phyloP scores from a whole-genome alignment of 441 rosid species.

The Corymbia calophylla region DNA sequence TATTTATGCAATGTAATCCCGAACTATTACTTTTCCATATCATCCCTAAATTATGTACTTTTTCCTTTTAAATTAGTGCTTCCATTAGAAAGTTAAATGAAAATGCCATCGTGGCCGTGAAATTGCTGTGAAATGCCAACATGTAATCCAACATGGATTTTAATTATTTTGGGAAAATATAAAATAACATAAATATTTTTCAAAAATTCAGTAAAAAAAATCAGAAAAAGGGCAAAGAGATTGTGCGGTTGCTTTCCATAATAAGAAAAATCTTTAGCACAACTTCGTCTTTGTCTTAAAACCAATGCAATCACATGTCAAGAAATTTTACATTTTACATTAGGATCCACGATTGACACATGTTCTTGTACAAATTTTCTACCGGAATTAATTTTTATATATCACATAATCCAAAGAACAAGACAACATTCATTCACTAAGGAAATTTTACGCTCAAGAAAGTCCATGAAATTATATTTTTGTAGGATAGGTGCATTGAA shows the following conservation, averaged over 20 bases:
- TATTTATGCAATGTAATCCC: fast-evolving
- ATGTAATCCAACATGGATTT: no score
- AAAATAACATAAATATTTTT: no score
- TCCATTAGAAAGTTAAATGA: no score
- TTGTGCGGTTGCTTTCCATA: no score
- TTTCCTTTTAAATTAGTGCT: neutral
- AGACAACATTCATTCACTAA: neutral
- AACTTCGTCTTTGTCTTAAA: neutral
- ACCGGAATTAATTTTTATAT: neutral
- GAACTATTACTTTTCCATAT: no score
- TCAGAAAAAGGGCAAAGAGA: no score
- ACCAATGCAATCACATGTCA: neutral
- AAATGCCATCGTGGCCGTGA: no score
- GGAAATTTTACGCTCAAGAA: neutral
- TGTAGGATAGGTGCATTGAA: no score
- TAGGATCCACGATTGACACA: fast-evolving
- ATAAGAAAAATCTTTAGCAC: neutral
- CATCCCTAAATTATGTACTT: neutral
- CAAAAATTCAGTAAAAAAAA: no score
- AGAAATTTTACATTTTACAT: neutral
- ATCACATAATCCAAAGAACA: neutral
- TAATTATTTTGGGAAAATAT: no score
- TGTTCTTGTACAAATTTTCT: neutral
- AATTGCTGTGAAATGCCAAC: no score
- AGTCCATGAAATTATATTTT: neutral